Percentiles rank a stretch among this genome's conserved stretches.
These are phyloP conservation scores for Ogataea wickerhamii DNA, from an alignment of 805 yeast genomes.

Conservation along the genomic window DNA sequence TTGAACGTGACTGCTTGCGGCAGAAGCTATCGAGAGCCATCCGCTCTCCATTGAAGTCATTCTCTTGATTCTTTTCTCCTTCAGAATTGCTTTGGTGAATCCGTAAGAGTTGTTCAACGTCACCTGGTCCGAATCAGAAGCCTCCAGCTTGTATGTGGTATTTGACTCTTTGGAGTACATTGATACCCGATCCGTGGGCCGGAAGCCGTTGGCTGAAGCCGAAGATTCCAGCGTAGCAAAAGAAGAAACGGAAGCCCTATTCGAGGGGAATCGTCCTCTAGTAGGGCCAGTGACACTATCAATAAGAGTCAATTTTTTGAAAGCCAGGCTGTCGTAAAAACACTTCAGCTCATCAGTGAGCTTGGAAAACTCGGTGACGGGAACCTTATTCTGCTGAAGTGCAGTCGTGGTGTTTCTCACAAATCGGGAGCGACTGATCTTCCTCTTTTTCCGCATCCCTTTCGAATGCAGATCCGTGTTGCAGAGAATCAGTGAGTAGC, in stretches of 20 bases:
- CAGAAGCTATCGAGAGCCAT: constrained; percentile 13
- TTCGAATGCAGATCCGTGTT: constrained; percentile 75
- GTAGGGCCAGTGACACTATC: constrained; percentile 1
- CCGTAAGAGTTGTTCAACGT: constrained; percentile 19
- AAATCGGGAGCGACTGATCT: constrained; percentile 42
- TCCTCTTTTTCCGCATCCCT: constrained; percentile 35
- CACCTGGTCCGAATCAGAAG: neutral
- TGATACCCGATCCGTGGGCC: constrained; percentile 10
- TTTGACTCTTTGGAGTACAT: constrained; percentile 8
- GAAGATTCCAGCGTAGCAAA: constrained; percentile 6
- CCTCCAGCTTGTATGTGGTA: constrained; percentile 2
- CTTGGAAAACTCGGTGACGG: constrained; percentile 20
- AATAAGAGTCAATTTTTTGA: constrained; percentile 29
- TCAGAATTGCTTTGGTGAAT: constrained; percentile 26
- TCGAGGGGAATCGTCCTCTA: constrained; percentile 4
- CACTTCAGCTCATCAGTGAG: constrained; percentile 38
- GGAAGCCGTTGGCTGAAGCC: neutral
- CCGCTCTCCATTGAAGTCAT: constrained; percentile 19
- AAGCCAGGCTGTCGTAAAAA: constrained; percentile 42
- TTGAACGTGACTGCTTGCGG: constrained; percentile 9
- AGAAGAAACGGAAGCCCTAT: constrained; percentile 11
- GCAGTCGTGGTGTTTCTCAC: constrained; percentile 50
- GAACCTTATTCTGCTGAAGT: constrained; percentile 31
- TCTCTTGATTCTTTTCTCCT: constrained; percentile 22
- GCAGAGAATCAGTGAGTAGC: constrained; percentile 66